Conservation (phyloP, 495 filamentous ascomycete species). For the Aspergillus homomorphus region DNA sequence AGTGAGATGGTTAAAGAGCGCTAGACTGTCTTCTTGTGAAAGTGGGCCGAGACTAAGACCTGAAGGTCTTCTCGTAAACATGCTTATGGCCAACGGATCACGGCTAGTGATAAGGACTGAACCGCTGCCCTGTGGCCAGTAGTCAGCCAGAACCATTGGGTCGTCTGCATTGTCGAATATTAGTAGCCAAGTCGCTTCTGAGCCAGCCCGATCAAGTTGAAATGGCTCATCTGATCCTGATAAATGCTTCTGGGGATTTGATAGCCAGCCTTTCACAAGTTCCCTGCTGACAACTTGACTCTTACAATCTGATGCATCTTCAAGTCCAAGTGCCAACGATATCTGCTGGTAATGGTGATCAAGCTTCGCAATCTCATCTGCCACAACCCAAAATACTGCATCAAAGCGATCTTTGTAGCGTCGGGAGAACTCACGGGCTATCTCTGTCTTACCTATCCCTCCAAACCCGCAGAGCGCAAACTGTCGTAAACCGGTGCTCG, state of each 20-base stretch:
- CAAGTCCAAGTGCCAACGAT: conserved; percentile 33
- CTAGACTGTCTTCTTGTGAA: conserved; percentile 16
- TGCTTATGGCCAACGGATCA: conserved; percentile 20
- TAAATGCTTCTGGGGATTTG: conserved; percentile 25
- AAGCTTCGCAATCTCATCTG: conserved; percentile 32
- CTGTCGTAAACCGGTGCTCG: conserved; percentile 10
- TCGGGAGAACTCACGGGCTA: conserved; percentile 32
- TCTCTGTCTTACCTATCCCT: conserved; percentile 42
- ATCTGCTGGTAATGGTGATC: conserved; percentile 29
- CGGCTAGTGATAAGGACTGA: conserved; percentile 40
- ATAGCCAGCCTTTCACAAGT: conserved; percentile 35
- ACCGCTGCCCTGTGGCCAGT: conserved; percentile 32
- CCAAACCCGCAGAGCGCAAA: conserved; percentile 38
- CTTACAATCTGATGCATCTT: conserved; percentile 24
- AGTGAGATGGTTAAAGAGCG: conserved; percentile 20
- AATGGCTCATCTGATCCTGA: conserved; percentile 10
- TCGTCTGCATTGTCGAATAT: conserved; percentile 41
- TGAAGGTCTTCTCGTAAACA: conserved; percentile 11
- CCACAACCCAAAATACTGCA: conserved; percentile 41
- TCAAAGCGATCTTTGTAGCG: conserved; percentile 29
- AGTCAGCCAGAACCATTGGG: conserved; percentile 28
- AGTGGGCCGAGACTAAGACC: conserved; percentile 17
- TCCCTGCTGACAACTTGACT: conserved; percentile 29
- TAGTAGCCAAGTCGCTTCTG: conserved; percentile 34
- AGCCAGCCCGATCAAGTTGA: conserved; percentile 1